Evolutionary conservation across 352 stramenopile species (phyloP).

Genomic region (Pythium aquatile): DNA sequence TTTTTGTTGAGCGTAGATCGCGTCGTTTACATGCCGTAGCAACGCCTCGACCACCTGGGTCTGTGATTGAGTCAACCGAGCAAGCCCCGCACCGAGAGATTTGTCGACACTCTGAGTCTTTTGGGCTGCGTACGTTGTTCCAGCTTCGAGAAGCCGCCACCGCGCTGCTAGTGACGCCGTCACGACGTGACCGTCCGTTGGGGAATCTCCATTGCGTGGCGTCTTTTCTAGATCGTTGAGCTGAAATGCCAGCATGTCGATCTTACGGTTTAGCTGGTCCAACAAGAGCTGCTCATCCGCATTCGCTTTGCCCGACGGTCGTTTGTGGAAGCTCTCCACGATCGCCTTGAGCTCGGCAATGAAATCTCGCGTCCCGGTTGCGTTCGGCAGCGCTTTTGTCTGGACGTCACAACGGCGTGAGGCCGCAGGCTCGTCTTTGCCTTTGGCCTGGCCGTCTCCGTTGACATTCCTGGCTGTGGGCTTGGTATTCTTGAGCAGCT

Average conservation of each 20-base stretch:
- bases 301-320: conserved; percentile 7
- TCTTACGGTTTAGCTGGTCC: conserved; percentile 53
- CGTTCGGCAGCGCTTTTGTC: not conserved
- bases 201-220: not conserved
- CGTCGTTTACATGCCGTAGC: conserved; percentile 28
- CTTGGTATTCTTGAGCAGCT: conserved; percentile 46
- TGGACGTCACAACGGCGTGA: not conserved
- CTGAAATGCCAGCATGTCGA: conserved; percentile 44
- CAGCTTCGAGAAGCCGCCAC: conserved; percentile 57
- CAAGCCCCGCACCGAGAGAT: conserved; percentile 37
- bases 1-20: conserved; percentile 19
- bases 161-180: conserved; percentile 34
- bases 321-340: conserved; percentile 46
- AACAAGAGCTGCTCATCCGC: conserved; percentile 27
- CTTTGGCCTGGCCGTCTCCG: not conserved
- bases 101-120: conserved; percentile 33
- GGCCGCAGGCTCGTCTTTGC: not conserved
- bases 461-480: not conserved
- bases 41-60: conserved; percentile 47
- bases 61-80: conserved; percentile 42
- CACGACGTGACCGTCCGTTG: conserved; percentile 1
- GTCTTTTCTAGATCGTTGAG: conserved; percentile 30
- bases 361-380: conserved; percentile 36
- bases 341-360: conserved; percentile 52
- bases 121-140: conserved; percentile 46